phyloP scores from a whole-genome alignment of 2,329 filamentous ascomycete species.

The Trichoderma cornu-damae region DNA sequence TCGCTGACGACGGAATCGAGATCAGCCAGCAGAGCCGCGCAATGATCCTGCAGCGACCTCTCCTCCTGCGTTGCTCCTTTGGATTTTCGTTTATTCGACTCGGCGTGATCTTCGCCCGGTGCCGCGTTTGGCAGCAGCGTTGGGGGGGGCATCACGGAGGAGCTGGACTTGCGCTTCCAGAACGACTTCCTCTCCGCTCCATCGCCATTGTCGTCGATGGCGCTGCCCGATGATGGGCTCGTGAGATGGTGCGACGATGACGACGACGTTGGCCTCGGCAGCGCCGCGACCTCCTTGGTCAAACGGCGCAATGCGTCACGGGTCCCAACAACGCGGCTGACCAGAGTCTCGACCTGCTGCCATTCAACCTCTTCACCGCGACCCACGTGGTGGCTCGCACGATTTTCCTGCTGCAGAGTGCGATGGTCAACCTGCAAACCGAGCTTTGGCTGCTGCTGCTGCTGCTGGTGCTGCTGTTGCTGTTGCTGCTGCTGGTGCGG shows the following conservation, averaged over 20 bases:
- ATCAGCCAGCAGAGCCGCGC: conserved; percentile 75
- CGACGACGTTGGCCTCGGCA: conserved; percentile 28
- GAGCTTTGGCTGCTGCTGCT: conserved; percentile 27
- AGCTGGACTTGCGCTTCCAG: conserved; percentile 84
- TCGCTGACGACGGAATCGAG: conserved; percentile 78
- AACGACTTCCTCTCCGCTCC: conserved; percentile 67
- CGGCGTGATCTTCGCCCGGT: conserved; percentile 30
- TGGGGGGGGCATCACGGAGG: conserved; percentile 39
- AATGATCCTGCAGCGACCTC: conserved; percentile 71
- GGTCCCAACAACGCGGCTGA: conserved; percentile 80
- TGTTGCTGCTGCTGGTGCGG: too few species aligned
- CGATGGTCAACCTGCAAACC: conserved; percentile 28
- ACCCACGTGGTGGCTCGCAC: conserved; percentile 27
- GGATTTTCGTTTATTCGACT: conserved; percentile 31
- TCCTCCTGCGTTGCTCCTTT: conserved; percentile 47
- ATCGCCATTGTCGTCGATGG: conserved; percentile 39
- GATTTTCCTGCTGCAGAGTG: conserved; percentile 13
- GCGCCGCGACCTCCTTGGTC: conserved; percentile 73
- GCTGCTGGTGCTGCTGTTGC: too few species aligned
- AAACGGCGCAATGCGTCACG: conserved; percentile 82
- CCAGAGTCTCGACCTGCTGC: conserved; percentile 77
- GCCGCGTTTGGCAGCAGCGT: conserved; percentile 34
- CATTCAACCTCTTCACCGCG: conserved; percentile 73
- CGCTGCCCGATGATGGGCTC: conserved; percentile 38
- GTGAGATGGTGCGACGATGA: conserved; percentile 32